These are phyloP conservation scores for Pelargonium australe DNA, from an alignment of 441 rosid species.

Conservation along the genomic window DNA sequence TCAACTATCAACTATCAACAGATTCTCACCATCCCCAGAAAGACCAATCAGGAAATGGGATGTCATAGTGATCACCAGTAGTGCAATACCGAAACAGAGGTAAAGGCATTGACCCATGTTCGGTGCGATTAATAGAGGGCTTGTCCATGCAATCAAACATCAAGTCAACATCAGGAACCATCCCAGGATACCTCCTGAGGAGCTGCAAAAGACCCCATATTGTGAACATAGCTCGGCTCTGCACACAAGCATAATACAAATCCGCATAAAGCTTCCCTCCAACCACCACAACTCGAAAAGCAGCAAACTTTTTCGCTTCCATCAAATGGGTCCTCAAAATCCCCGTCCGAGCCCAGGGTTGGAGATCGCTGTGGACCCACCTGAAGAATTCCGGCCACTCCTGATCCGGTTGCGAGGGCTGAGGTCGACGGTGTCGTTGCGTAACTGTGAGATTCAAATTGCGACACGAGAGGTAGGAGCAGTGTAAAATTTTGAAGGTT, in stretches of 20 bases:
- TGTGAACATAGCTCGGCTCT: conserved; percentile 77
- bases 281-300: conserved; percentile 61
- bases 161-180: conserved; percentile 82
- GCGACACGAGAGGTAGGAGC: conserved; percentile 73
- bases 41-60: conserved; percentile 95
- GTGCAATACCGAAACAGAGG: conserved; percentile 85
- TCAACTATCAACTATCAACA: too few relatives aligned
- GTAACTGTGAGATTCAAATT: background rate
- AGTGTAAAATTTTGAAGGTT: conserved; percentile 63
- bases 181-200: conserved; percentile 64
- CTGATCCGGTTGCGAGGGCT: too few relatives aligned
- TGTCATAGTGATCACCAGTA: conserved; percentile 62
- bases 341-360: conserved; percentile 60
- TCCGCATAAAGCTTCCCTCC: conserved; percentile 62
- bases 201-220: conserved; percentile 82
- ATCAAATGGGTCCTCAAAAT: conserved; percentile 43
- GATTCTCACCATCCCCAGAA: conserved; percentile 84
- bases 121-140: conserved; percentile 50
- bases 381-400: conserved; percentile 45
- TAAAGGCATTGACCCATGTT: conserved; percentile 41
- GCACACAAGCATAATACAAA: conserved; percentile 78
- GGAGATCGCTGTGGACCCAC: conserved; percentile 62
- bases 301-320: conserved; percentile 47
- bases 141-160: conserved; percentile 98
- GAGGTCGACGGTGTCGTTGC: conserved; percentile 4